Conservation (phyloP, 305 asterid species). For the Fraxinus platypoda region DNA sequence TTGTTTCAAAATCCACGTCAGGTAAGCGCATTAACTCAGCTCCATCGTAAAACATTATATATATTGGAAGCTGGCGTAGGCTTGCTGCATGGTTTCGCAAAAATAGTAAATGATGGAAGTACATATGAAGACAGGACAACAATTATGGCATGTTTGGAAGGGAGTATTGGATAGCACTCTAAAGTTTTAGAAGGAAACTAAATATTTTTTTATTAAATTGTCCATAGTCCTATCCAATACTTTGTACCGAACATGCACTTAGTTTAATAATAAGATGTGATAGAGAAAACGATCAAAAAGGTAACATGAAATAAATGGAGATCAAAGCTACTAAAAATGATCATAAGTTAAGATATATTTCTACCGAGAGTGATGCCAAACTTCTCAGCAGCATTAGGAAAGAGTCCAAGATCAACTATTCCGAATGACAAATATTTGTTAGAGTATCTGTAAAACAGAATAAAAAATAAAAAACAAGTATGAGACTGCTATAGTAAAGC, state of each 20-base stretch:
- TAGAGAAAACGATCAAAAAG: background rate
- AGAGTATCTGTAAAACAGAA: slow-evolving; percentile 54
- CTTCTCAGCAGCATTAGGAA: slow-evolving; percentile 93
- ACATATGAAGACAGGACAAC: background rate
- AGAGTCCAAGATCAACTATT: slow-evolving; percentile 87
- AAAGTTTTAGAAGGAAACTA: background rate
- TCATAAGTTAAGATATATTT: slow-evolving; percentile 17
- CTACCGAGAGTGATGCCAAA: slow-evolving; percentile 76
- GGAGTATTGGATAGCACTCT: background rate
- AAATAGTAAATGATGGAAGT: slow-evolving; percentile 13
- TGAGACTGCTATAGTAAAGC: slow-evolving; percentile 19
- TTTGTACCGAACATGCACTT: background rate
- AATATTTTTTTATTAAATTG: background rate
- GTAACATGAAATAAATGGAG: background rate
- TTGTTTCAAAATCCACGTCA: slow-evolving; percentile 53
- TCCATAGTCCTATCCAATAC: background rate
- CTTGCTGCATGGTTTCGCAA: slow-evolving; percentile 44
- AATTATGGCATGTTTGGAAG: background rate
- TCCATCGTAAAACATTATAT: slow-evolving; percentile 70
- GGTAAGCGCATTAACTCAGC: slow-evolving; percentile 57
- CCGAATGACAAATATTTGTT: slow-evolving; percentile 78
- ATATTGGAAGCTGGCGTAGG: slow-evolving; percentile 72
- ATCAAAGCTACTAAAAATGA: slow-evolving; percentile 1
- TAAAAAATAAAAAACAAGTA: slow-evolving; percentile 18
- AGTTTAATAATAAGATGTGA: background rate